Evolutionary conservation across 306 rosid genomes (phyloP).

Genomic region (Sicyos baderoa): DNA sequence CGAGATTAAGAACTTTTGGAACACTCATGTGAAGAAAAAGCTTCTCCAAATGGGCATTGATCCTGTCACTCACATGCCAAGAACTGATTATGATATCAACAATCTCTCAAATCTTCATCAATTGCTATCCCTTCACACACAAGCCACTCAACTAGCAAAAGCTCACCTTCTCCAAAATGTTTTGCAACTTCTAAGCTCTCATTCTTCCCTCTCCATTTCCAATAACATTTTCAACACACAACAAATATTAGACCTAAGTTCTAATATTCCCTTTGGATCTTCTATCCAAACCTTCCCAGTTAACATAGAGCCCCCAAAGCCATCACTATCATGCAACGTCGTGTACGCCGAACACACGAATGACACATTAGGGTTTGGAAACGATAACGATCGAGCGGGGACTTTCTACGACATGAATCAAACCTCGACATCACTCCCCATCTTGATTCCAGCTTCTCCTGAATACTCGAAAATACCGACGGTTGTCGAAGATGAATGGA

Average conservation of each 20-base stretch:
- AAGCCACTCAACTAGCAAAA: constrained; percentile 41
- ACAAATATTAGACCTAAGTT: not conserved
- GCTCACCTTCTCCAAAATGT: constrained; percentile 42
- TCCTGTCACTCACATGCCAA: constrained; percentile 63
- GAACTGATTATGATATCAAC: constrained; percentile 32
- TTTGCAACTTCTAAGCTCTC: constrained; percentile 32
- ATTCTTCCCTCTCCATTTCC: constrained; percentile 16
- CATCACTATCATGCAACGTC: not conserved
- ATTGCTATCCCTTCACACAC: constrained; percentile 38
- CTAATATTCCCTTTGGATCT: constrained; percentile 13
- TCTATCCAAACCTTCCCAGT: not conserved
- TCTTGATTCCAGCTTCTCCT: constrained; percentile 37
- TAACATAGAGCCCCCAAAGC: constrained; percentile 17
- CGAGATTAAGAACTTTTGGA: constrained; percentile 81
- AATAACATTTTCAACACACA: constrained; percentile 30
- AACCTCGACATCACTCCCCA: constrained; percentile 32
- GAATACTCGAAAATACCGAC: constrained; percentile 25
- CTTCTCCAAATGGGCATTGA: constrained; percentile 69
- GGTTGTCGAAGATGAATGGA: constrained; percentile 40
- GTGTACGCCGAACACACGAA: not conserved
- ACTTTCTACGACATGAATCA: not conserved
- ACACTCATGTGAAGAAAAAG: constrained; percentile 66
- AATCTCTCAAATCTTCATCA: constrained; percentile 43
- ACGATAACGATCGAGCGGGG: not conserved
- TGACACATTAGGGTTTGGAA: not conserved